Percentiles rank a stretch among this genome's conserved stretches.
These are phyloP conservation scores for Quercus parvula DNA, from an alignment of 306 rosid species.

Conservation along the genomic window DNA sequence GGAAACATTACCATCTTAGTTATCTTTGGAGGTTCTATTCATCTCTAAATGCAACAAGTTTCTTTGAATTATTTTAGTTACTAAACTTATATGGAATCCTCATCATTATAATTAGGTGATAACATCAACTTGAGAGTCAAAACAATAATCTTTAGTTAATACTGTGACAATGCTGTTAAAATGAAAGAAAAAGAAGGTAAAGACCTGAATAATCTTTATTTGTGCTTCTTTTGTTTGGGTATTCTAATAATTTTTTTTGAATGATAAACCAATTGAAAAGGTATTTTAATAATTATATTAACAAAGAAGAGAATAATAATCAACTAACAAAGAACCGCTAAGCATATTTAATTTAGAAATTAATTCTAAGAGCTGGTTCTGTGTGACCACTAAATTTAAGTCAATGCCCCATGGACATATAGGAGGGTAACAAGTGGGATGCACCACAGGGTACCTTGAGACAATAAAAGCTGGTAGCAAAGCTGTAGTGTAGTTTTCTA, in stretches of 20 bases:
- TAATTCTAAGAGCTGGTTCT: not conserved
- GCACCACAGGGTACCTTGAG: not conserved
- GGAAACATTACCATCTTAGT: not conserved
- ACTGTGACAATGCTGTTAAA: not conserved
- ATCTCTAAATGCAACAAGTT: not conserved
- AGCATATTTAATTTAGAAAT: not conserved
- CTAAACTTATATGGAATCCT: not conserved
- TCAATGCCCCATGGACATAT: not conserved
- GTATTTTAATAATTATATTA: not conserved
- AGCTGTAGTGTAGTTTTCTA: not conserved
- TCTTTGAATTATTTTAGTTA: not conserved
- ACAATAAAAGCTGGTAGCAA: not conserved
- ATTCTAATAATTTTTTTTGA: not conserved
- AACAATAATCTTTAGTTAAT: too few relatives aligned
- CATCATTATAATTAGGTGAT: not conserved
- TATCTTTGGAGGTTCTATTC: not conserved
- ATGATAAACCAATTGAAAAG: not conserved
- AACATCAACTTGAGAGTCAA: not conserved
- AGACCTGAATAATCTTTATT: not conserved
- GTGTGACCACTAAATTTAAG: not conserved
- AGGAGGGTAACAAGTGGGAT: not conserved
- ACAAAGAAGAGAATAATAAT: not conserved
- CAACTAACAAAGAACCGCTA: not conserved
- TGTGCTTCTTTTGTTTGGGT: not conserved
- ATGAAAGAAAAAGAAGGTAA: not conserved